A percentile compares a stretch with the other conserved stretches of the same genome.
These are phyloP conservation scores for Luffa acutangula DNA, from an alignment of 306 rosid species.

Conservation along the genomic window DNA sequence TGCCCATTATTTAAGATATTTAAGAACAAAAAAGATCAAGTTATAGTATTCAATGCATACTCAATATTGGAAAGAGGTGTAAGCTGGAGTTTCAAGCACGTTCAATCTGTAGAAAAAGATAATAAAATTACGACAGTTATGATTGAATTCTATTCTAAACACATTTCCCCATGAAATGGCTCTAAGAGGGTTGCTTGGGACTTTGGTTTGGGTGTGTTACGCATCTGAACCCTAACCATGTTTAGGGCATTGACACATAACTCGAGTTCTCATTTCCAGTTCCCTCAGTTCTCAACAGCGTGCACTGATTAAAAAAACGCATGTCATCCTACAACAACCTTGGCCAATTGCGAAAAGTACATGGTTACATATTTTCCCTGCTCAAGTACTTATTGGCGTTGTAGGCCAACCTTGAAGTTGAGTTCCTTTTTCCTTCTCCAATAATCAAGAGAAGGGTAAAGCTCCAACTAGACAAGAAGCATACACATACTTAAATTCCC, in stretches of 20 bases:
- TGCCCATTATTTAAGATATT: not conserved
- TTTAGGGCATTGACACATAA: not conserved
- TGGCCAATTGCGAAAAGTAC: not conserved
- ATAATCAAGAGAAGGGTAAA: not conserved
- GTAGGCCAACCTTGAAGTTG: not conserved
- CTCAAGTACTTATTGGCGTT: not conserved
- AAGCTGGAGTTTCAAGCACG: not conserved
- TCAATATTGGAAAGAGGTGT: not conserved
- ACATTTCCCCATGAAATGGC: not conserved
- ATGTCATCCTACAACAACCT: not conserved
- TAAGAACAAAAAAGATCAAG: not conserved
- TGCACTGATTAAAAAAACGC: not conserved
- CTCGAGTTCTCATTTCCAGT: not conserved
- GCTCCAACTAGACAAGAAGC: not conserved
- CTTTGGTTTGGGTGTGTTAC: not conserved
- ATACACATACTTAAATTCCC: too few relatives aligned
- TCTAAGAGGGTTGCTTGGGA: not conserved
- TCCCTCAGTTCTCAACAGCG: not conserved
- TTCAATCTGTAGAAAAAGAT: not conserved
- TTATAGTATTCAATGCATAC: not conserved
- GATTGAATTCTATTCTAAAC: not conserved
- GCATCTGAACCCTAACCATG: not conserved
- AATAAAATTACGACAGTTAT: not conserved
- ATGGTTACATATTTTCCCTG: not conserved
- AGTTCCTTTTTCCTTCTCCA: not conserved